Base-by-base conservation (phyloP, 2,329 filamentous ascomycete genomes). In the Colletotrichum sojae region DNA sequence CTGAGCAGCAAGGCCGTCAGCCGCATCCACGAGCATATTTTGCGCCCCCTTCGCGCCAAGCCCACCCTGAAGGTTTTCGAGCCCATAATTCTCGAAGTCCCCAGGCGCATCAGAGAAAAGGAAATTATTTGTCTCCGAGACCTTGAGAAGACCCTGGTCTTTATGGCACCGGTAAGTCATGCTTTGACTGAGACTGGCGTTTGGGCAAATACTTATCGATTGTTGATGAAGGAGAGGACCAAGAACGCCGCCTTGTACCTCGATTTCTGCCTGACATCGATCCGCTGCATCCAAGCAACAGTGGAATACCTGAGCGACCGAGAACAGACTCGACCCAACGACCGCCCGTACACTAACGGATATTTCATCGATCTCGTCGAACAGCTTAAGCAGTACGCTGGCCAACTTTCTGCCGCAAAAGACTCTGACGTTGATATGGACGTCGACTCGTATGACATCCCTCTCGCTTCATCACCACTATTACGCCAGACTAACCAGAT, bases 351-450 rank as follows among this genome's bases (percentile, higher is more conserved):
- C 86, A 96, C 92, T 87, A 94, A 93, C 88, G 94, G 94, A 78
- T 98, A 98, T 83, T 98, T 98, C 80, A 92, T 98, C 83, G 95
- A 98, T 84, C 90, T 98, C 71, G 91, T 97, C 80, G 94, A 97
- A 80, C 95, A 98, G 88, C 94, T 98, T 75, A 90, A 91, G 79
- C 89, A 94, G 79, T 97, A 97, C 89, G 95, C 94, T 70, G 89
- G 91, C 76, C 93, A 96, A 79, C 90, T 98, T 76, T 91, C 91
- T 72, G 90, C 91, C 73, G 89, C 91, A 73, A 91, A 94, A 77
- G 88, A 92, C 76, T 90, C 88, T 76, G 85, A 88, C 71, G 85
- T 86, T 71, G 84, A 86, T 65, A 87, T 89, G 86, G 86, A 89
- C 76, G 80, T 89, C 71, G 85, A 89, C 76, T 82, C 83, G 87